phyloP scores from a whole-genome alignment of 2,329 filamentous ascomycete species.

The Aspergillus piperis region DNA sequence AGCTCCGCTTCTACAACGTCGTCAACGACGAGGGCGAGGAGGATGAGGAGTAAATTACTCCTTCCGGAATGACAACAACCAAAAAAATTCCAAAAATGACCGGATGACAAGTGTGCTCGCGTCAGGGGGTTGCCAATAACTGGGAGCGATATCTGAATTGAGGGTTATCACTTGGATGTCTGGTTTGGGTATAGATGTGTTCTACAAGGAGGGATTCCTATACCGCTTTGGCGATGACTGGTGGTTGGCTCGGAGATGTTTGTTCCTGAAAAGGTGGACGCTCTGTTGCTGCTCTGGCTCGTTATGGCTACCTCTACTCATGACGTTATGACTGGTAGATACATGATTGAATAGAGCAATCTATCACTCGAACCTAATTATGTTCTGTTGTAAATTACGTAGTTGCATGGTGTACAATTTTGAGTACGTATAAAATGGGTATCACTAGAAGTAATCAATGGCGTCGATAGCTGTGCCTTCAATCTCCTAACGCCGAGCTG shows the following conservation, averaged over 20 bases:
- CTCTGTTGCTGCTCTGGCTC: neutral
- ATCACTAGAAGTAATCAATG: conserved; percentile 25
- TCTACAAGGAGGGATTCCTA: conserved; percentile 15
- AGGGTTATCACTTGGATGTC: conserved; percentile 11
- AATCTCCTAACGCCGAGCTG: conserved; percentile 2
- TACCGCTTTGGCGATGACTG: neutral
- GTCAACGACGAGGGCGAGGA: conserved; percentile 97
- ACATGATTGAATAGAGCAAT: conserved; percentile 28
- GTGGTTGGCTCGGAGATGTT: neutral
- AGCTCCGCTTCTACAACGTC: conserved; percentile 99
- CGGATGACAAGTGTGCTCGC: conserved; percentile 7
- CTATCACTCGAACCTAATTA: conserved; percentile 18
- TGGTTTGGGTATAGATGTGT: conserved; percentile 15
- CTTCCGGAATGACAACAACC: conserved; percentile 24
- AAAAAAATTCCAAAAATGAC: conserved; percentile 15
- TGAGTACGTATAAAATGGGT: neutral
- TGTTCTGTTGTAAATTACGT: neutral
- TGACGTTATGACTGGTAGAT: conserved; percentile 37
- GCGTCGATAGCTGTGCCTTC: conserved; percentile 9
- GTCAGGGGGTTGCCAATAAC: conserved; percentile 16
- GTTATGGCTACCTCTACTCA: conserved; percentile 26
- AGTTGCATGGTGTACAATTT: neutral
- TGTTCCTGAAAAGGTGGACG: conserved; percentile 18
- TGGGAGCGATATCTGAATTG: conserved; percentile 8
- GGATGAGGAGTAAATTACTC: conserved; percentile 84